phyloP scores from a whole-genome alignment of 352 stramenopile species.

The Phytophthora fragariaefolia region DNA sequence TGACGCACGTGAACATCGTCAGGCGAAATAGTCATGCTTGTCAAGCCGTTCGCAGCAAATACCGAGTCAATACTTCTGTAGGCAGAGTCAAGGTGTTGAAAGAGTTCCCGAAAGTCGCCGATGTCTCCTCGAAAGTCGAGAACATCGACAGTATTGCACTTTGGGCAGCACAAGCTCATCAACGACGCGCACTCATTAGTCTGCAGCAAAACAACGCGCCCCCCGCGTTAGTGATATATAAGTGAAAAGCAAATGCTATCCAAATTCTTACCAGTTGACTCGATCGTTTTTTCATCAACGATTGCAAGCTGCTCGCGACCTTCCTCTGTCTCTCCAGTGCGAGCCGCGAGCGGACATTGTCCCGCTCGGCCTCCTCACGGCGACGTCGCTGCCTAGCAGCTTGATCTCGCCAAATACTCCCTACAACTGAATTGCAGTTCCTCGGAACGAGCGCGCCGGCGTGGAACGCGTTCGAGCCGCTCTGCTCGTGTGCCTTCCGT shows the following conservation, averaged over 20 bases:
- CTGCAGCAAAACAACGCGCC: slow-evolving; percentile 18
- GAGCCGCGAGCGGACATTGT: neutral
- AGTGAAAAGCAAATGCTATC: slow-evolving; percentile 1
- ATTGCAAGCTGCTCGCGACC: neutral
- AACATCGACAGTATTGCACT: slow-evolving; percentile 12
- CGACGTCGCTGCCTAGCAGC: neutral
- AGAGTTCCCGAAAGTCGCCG: slow-evolving; percentile 26
- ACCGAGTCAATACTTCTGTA: slow-evolving; percentile 35
- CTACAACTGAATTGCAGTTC: neutral
- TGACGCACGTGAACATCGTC: slow-evolving; percentile 33
- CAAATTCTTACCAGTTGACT: slow-evolving; percentile 20
- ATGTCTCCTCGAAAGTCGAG: slow-evolving; percentile 27
- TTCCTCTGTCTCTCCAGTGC: neutral
- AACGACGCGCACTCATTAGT: slow-evolving; percentile 23
- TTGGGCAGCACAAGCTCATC: slow-evolving; percentile 12
- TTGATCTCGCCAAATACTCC: neutral
- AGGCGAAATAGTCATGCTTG: slow-evolving; percentile 20
- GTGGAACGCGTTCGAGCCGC: neutral
- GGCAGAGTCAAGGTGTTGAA: slow-evolving; percentile 25
- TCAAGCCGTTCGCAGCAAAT: slow-evolving; percentile 33
- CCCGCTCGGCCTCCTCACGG: neutral
- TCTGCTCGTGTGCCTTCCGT: slow-evolving; percentile 7
- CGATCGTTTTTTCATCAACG: neutral
- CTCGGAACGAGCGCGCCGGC: slow-evolving; percentile 6
- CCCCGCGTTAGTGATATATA: too few relatives aligned